Evolutionary conservation across 106 monocot genomes (phyloP), one percentile per base, ranked within the genome.

Genomic region (Ottelia alismoides): DNA sequence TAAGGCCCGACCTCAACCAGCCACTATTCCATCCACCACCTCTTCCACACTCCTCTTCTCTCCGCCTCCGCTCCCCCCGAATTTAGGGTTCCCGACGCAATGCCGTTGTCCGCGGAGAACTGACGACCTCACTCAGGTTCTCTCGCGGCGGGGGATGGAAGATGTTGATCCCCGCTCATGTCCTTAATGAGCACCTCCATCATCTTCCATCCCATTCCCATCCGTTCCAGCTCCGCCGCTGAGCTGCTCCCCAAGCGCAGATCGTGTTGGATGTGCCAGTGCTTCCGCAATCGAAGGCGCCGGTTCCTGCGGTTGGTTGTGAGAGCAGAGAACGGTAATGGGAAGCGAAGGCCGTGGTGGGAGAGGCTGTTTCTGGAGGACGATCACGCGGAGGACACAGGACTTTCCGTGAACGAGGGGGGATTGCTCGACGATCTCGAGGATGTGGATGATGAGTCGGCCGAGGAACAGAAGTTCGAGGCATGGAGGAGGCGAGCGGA

Each of bases 401-500:
- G 64, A 70, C 55, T 62, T 30, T 60, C 63, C 11, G 61, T 62
- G 66, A 63, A 49, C 2, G 71, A 57, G 0, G 82, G 87, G 22
- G 79, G 70, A 46, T 60, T 77, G 9, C 21, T 28, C 20, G 16
- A 22, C 0, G 47, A 52, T 2, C 61, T 9, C 27, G 63, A 61
- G 16, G 64, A 30, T 2, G 72, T 22, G 20, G 65, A 35, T 2
- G 64, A 58, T 2, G 17, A 30, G 30, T 45, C 58, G 1, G 19
- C 30, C 0, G 71, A 87, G 56, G 71, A 56, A 27, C 31, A 30
- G 31, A 80, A 77, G 49, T 93, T 93, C 4, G 79, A 82, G 21
- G 59, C 85, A 25, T 98, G 96, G 89, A 98, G 71, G 79, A 82
- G 74, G 52, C 78, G 58, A 47, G 96, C 96, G 1, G 96, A 89